Conservation (phyloP, 1,284 basidiomycete genomes). For the Neotropicomus parvogracilis region DNA sequence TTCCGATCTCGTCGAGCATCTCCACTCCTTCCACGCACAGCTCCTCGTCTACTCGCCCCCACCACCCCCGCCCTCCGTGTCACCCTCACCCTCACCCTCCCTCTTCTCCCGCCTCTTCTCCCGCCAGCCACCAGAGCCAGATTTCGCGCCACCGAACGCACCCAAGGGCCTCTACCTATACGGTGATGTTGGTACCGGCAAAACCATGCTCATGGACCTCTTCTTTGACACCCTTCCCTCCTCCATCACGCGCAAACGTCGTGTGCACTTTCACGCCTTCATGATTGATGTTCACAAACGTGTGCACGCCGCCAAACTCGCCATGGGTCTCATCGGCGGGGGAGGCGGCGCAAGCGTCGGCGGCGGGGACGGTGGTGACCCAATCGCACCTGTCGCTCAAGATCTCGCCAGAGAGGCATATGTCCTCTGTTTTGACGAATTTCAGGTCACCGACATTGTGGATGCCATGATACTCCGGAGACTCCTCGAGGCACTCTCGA, state of each 20-base stretch:
- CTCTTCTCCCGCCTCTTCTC: slow-evolving; percentile 61
- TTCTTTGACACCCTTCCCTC: slow-evolving; percentile 89
- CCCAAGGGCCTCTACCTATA: slow-evolving; percentile 96
- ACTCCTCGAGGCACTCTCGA: slow-evolving; percentile 80
- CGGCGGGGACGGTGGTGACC: slow-evolving; percentile 63
- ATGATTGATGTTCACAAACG: slow-evolving; percentile 99
- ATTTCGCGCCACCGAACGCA: slow-evolving; percentile 46
- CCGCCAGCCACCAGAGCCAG: slow-evolving; percentile 39
- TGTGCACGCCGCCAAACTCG: slow-evolving; percentile 74
- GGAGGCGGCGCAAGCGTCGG: slow-evolving; percentile 28
- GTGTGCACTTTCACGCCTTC: slow-evolving; percentile 97
- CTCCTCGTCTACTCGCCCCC: slow-evolving; percentile 74
- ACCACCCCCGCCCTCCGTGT: slow-evolving; percentile 36
- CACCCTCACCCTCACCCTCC: slow-evolving; percentile 10
- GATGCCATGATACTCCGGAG: slow-evolving; percentile 97
- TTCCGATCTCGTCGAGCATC: slow-evolving; percentile 77
- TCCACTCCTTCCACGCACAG: slow-evolving; percentile 79
- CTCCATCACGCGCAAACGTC: slow-evolving; percentile 71
- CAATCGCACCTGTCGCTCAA: slow-evolving; percentile 84
- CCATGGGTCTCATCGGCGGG: slow-evolving; percentile 49
- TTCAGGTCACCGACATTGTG: slow-evolving; percentile 98
- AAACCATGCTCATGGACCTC: slow-evolving; percentile 99
- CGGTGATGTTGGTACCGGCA: slow-evolving; percentile 95
- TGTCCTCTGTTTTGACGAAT: slow-evolving; percentile 97
- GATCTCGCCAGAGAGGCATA: slow-evolving; percentile 84